phyloP scores from a whole-genome alignment of 2,329 filamentous ascomycete species.

The Aspergillus neoniger region DNA sequence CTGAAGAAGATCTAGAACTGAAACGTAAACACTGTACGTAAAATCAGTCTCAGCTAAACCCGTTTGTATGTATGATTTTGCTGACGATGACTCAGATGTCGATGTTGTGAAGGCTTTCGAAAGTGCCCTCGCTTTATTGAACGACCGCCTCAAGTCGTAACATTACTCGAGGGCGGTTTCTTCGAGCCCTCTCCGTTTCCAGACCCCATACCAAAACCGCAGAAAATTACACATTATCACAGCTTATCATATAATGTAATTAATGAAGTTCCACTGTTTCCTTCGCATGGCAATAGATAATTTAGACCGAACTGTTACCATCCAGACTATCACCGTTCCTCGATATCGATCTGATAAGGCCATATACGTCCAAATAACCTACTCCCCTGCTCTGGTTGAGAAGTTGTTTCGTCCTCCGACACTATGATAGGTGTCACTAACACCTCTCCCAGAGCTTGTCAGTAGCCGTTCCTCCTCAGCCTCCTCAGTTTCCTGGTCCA shows the following conservation, averaged over 20 bases:
- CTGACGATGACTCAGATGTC: conserved; percentile 36
- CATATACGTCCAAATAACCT: neutral
- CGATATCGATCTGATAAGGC: no score
- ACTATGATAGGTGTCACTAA: conserved; percentile 86
- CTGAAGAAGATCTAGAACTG: conserved; percentile 69
- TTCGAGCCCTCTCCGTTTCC: neutral
- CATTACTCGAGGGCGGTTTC: neutral
- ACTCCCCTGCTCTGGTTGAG: conserved; percentile 33
- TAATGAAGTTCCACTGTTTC: neutral
- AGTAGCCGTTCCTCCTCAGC: conserved; percentile 93
- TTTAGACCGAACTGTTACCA: no score
- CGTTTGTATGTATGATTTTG: neutral
- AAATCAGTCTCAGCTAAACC: conserved; percentile 12
- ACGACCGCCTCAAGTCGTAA: conserved; percentile 31
- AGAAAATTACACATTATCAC: neutral
- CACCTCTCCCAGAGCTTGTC: conserved; percentile 76
- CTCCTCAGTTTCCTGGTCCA: conserved; percentile 86
- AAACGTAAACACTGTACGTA: conserved; percentile 78
- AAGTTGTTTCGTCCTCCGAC: conserved; percentile 59
- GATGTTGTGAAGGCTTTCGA: conserved; percentile 53
- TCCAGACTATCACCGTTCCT: no score
- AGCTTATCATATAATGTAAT: neutral
- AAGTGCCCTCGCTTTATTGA: conserved; percentile 48
- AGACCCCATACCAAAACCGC: neutral
- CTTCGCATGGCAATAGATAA: neutral